phyloP scores from a whole-genome alignment of 2,329 filamentous ascomycete genomes.

The Beauveria scarabaeidicola region DNA sequence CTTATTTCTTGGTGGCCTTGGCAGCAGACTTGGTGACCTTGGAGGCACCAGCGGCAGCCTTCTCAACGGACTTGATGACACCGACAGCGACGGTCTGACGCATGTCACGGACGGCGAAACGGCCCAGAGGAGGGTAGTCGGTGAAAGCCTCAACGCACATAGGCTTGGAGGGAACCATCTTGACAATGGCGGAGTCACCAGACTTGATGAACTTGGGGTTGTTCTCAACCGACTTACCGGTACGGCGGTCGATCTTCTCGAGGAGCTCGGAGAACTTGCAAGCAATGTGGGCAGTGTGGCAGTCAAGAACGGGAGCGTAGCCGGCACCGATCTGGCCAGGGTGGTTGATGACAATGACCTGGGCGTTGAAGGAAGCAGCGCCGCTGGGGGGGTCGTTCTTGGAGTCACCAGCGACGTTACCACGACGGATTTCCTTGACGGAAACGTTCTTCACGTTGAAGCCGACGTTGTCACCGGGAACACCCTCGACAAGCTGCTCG shows the following conservation, averaged over 20 bases:
- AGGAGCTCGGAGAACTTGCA: constrained; percentile 99
- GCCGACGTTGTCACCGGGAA: constrained; percentile 99
- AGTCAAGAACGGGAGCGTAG: constrained; percentile 98
- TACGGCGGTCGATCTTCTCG: constrained; percentile 99
- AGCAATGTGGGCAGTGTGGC: constrained; percentile 99
- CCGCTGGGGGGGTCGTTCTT: constrained; percentile 96
- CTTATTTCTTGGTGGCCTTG: constrained; percentile 68
- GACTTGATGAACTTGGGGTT: constrained; percentile 99
- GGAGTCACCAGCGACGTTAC: constrained; percentile 99
- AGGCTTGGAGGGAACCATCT: constrained; percentile 99
- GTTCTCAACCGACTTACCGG: constrained; percentile 90
- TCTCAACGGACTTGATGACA: constrained; percentile 85
- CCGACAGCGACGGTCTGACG: constrained; percentile 81
- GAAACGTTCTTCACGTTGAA: constrained; percentile 99
- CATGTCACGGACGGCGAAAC: constrained; percentile 99
- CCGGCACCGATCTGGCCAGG: constrained; percentile 98
- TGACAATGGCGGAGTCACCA: constrained; percentile 99
- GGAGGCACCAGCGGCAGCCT: constrained; percentile 46
- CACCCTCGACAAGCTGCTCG: constrained; percentile 93
- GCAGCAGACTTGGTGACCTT: constrained; percentile 67
- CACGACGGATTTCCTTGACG: constrained; percentile 99
- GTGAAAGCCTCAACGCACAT: constrained; percentile 99
- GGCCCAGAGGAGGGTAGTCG: constrained; percentile 97
- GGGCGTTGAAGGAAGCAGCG: constrained; percentile 92
- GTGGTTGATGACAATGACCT: constrained; percentile 99